Evolutionary conservation across 495 filamentous ascomycete genomes (phyloP).

Genomic region (Penicillium fimorum): DNA sequence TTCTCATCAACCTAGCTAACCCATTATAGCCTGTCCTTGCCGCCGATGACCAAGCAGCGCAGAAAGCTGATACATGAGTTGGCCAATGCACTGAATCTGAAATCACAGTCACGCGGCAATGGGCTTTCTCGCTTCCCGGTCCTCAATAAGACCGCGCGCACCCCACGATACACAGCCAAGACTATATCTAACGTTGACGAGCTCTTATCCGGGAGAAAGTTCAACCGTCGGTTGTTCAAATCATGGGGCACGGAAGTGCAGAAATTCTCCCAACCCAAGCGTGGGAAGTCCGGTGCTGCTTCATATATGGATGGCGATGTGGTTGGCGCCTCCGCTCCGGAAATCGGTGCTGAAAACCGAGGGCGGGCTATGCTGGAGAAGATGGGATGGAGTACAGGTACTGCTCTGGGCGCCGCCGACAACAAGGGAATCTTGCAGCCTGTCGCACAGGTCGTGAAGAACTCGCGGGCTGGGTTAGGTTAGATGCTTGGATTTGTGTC

Average conservation of each 20-base stretch:
- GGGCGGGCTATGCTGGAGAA: constrained; percentile 90
- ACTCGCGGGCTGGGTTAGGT: constrained; percentile 78
- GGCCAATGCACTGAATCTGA: constrained; percentile 67
- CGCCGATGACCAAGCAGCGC: constrained; percentile 76
- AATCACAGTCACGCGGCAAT: constrained; percentile 78
- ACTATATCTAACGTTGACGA: constrained; percentile 39
- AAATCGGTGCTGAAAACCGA: constrained; percentile 78
- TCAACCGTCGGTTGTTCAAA: constrained; percentile 35
- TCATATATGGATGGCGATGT: constrained; percentile 83
- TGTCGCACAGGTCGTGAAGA: constrained; percentile 85
- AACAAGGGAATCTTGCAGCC: constrained; percentile 88
- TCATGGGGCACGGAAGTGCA: constrained; percentile 26
- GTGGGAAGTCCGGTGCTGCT: constrained; percentile 45
- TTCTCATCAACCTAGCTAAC: constrained; percentile 13
- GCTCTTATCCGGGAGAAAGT: constrained; percentile 33
- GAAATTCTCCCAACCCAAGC: constrained; percentile 30
- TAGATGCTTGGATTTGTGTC: constrained; percentile 34
- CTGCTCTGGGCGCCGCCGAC: constrained; percentile 74
- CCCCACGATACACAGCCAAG: constrained; percentile 50
- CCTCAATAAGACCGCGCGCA: constrained; percentile 69
- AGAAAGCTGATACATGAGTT: constrained; percentile 77
- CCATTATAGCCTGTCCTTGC: constrained; percentile 64
- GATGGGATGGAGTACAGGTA: constrained; percentile 95
- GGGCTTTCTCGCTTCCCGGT: constrained; percentile 72
- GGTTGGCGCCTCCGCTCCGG: constrained; percentile 79